Conservation (phyloP, 768 basidiomycete species). For the Myochromella boudieri region DNA sequence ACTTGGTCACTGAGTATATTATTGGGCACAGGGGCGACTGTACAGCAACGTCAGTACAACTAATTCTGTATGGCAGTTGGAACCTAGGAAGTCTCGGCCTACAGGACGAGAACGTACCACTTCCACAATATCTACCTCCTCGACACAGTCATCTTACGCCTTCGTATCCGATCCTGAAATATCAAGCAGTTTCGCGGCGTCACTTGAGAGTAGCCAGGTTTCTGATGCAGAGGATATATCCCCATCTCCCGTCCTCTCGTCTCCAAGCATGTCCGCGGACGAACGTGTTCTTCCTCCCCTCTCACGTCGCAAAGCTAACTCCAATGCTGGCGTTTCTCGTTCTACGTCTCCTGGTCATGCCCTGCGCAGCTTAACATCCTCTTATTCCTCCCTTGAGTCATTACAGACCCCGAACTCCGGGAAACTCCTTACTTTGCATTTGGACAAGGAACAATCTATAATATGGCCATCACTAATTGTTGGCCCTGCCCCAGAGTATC, state of each 20-base stretch:
- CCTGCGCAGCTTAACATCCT: slow-evolving; percentile 61
- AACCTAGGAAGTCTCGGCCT: slow-evolving; percentile 56
- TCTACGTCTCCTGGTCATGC: slow-evolving; percentile 57
- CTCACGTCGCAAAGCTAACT: slow-evolving; percentile 27
- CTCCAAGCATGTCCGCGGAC: slow-evolving; percentile 61
- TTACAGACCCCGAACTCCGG: slow-evolving; percentile 56
- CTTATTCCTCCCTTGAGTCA: slow-evolving; percentile 77
- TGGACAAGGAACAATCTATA: slow-evolving; percentile 76
- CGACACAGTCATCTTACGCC: slow-evolving; percentile 80
- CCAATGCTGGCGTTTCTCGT: slow-evolving; percentile 43
- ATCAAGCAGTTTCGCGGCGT: slow-evolving; percentile 82
- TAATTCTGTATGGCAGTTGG: slow-evolving; percentile 78
- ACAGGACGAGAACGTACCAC: slow-evolving; percentile 71
- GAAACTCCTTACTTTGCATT: slow-evolving; percentile 73
- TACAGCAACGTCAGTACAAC: slow-evolving; percentile 68
- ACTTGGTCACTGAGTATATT: background rate
- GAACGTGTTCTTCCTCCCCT: slow-evolving; percentile 36
- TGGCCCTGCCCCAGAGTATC: slow-evolving; percentile 65
- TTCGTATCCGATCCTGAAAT: slow-evolving; percentile 84
- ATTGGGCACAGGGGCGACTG: slow-evolving; percentile 57
- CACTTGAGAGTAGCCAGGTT: slow-evolving; percentile 69
- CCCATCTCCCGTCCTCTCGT: slow-evolving; percentile 59
- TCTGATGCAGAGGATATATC: slow-evolving; percentile 71
- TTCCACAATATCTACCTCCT: slow-evolving; percentile 71
- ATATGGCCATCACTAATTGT: slow-evolving; percentile 84